Evolutionary conservation across 2,329 filamentous ascomycete species (phyloP), one percentile per base, ranked within the genome.

Genomic region (Cephalotrichum gorgonifer): DNA sequence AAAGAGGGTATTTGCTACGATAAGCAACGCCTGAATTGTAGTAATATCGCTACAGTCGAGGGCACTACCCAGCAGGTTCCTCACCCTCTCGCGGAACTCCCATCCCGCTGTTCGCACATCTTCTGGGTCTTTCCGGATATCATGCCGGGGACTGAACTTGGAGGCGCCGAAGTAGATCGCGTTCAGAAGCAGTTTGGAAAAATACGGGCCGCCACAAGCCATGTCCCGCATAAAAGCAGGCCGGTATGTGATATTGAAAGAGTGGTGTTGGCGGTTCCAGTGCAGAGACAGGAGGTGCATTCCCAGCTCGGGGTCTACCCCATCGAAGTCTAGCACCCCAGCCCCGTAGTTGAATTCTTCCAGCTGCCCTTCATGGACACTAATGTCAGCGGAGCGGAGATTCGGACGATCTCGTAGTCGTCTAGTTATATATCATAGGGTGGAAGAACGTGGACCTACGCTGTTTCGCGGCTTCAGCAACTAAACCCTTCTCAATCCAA

Each of bases 121-220:
- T 8, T 66, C 58, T 0, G 66, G 61, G 39, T 73, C 68, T 15
- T 63, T 63, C 1, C 72, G 69, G 0, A 76, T 64, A 41, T 74
- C 68, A 1, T 64, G 60, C 0, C 71, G 62, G 2, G 66, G 64
- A 41, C 68, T 72, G 52, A 72, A 74, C 48, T 76, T 74, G 15
- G 67, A 61, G 2, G 66, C 64, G 4, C 63, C 62, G 50, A 70
- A 75, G 47, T 73, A 67, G 1, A 81, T 72, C 1, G 76, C 75
- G 53, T 79, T 78, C 2, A 81, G 62, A 1, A 80, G 64, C 2
- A 76, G 62, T 43, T 76, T 72, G 1, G 76, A 79, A 52, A 77
- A 81, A 56, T 79, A 78, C 0, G 72, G 73, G 0, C 78, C 78
- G 6, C 65, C 60, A 43, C 69, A 69, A 43, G 74, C 74, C 74